phyloP scores from a whole-genome alignment of 2,329 filamentous ascomycete genomes.

The Fusarium paranaense region DNA sequence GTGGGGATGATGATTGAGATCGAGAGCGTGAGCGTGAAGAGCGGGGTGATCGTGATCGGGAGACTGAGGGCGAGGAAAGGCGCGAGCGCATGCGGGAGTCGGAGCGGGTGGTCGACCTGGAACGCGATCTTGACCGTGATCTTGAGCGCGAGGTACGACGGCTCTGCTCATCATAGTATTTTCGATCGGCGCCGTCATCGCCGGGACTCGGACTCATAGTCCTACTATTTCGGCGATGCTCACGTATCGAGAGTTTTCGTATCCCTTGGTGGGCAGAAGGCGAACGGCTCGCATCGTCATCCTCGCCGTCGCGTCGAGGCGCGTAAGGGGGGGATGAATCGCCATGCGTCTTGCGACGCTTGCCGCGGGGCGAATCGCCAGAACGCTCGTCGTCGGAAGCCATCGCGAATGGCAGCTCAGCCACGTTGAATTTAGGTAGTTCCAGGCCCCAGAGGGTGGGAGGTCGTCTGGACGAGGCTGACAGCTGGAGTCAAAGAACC shows the following conservation, averaged over 20 bases:
- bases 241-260: constrained; percentile 35
- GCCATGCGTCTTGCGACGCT: constrained; percentile 50
- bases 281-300: constrained; percentile 15
- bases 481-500: constrained; percentile 10
- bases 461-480: constrained; percentile 38
- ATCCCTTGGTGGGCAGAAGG: constrained; percentile 14
- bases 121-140: constrained; percentile 50
- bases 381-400: constrained; percentile 43
- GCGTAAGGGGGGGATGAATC: constrained; percentile 44
- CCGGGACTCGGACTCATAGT: constrained; percentile 42
- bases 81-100: constrained; percentile 50
- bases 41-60: constrained; percentile 46
- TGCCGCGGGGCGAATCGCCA: constrained; percentile 43
- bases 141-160: constrained; percentile 48
- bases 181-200: constrained; percentile 36
- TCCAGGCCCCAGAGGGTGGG: constrained; percentile 12
- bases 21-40: constrained; percentile 47
- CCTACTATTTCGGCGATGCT: constrained; percentile 32
- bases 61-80: constrained; percentile 47
- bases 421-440: constrained; percentile 13
- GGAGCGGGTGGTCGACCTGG: constrained; percentile 53
- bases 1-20: constrained; percentile 47
- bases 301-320: constrained; percentile 35
- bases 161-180: constrained; percentile 44
- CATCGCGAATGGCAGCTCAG: constrained; percentile 40